Base-by-base conservation (phyloP, 495 filamentous ascomycete genomes). In the Copromyces sp. region DNA sequence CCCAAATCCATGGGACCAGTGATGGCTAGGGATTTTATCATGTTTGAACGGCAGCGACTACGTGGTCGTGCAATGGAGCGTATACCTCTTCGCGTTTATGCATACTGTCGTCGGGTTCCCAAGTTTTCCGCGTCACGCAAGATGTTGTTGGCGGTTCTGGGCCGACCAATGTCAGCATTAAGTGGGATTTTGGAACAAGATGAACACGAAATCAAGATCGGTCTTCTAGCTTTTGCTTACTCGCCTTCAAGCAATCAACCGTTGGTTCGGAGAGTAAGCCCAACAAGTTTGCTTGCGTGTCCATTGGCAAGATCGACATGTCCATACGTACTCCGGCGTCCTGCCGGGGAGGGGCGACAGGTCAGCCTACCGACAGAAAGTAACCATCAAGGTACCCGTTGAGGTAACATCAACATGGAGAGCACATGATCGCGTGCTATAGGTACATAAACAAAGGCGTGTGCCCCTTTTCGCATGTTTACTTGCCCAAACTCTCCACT, bases 351-450 rank as follows among this genome's bases (percentile, higher is more conserved):
- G 47, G 45, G 20, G 29, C 14, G 29, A 6, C 53, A 32, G 32
- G 32, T 14, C 20, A n/a, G 69, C 20, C 20, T 53, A 14, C 24
- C 24, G 20, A 29, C 11, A 59, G 2, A 11, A 29, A 39, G 16
- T 75, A 35, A 39, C 69, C 69, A 71, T 73, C 74, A 75, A 73
- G 74, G 74, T 75, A 29, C 73, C 11, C 68, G 38, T 14, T 12
- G 35, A 61, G 53, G 53, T 61, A 32, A 17, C 53, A 35, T 61
- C 29, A 35, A 7, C 29, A 61, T 61, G 12, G 35, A 20, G 2
- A 35, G 53, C 53, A 61, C 3, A 35, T 61, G 29, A 61, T 35
- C 29, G 29, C 5, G 47, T 29, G 12, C 53, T 16, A 53, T 42
- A 14, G 2, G 4, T 17, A 29, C 45, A 2, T n/a, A 65, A 65